A percentile compares a stretch with the other conserved stretches of the same genome.
phyloP scores from a whole-genome alignment of 2,329 filamentous ascomycete species.

The Penicillium nordicum region DNA sequence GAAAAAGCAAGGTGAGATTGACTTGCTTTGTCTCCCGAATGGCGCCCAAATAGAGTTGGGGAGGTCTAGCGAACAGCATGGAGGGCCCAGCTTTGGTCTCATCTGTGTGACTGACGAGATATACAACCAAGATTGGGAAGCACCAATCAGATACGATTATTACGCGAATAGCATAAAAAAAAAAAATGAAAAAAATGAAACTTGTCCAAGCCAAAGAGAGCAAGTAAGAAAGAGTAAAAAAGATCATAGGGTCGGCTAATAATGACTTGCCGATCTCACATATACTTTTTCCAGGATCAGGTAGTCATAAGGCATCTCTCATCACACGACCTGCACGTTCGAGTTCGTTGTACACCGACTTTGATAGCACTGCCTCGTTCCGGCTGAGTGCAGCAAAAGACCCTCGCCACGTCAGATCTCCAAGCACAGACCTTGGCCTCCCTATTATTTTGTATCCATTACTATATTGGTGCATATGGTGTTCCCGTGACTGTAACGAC shows the following conservation, averaged over 20 bases:
- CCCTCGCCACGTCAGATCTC: conserved; percentile 9
- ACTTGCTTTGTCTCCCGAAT: conserved; percentile 9
- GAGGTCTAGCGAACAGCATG: background rate
- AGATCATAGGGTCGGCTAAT: background rate
- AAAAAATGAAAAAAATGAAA: background rate
- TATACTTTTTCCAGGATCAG: conserved; percentile 6
- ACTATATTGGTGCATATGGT: conserved; percentile 11
- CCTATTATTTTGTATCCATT: background rate
- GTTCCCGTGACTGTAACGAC: conserved; percentile 27
- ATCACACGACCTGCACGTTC: conserved; percentile 13
- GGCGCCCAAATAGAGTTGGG: conserved; percentile 5
- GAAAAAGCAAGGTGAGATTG: conserved; percentile 8
- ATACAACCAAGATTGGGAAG: background rate
- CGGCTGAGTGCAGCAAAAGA: conserved; percentile 6
- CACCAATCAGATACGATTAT: background rate
- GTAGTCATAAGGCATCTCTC: conserved; percentile 12
- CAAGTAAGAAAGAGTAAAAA: background rate
- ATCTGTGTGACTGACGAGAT: conserved; percentile 3
- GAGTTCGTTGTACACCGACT: conserved; percentile 12
- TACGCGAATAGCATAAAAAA: background rate
- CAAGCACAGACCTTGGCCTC: background rate
- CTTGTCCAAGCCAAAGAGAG: background rate
- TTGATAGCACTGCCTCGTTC: conserved; percentile 9
- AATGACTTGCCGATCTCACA: conserved; percentile 1
- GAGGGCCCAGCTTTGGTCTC: background rate